Evolutionary conservation across 371 early-diverging fungal genomes (phyloP).

Genomic region (Thermomucor indicae-seudaticae): DNA sequence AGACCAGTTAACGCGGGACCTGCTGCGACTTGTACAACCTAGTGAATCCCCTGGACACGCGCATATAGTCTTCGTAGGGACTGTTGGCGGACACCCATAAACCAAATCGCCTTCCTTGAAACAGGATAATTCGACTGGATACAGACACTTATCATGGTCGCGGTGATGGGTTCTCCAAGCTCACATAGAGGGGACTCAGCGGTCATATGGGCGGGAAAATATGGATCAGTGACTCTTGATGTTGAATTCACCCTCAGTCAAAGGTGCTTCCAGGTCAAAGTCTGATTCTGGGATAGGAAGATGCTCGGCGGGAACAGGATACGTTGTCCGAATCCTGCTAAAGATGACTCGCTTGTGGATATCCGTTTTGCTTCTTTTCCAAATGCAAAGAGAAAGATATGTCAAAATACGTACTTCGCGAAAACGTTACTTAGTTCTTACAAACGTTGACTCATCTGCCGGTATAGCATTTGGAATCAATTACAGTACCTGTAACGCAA

Average conservation of each 20-base stretch:
- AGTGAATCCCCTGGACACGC: constrained; percentile 18
- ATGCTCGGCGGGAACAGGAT: constrained; percentile 41
- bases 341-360: constrained; percentile 32
- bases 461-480: too few species aligned
- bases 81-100: constrained; percentile 47
- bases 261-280: constrained; percentile 38
- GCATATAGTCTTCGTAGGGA: constrained; percentile 50
- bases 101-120: constrained; percentile 63
- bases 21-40: constrained; percentile 25
- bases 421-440: too few species aligned
- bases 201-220: constrained; percentile 70
- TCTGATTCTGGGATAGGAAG: constrained; percentile 35
- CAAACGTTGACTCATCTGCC: too few species aligned
- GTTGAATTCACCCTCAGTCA: constrained; percentile 53
- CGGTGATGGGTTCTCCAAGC: constrained; percentile 54
- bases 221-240: constrained; percentile 45
- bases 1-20: constrained; percentile 35
- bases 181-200: constrained; percentile 43
- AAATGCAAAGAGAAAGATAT: too few species aligned
- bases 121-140: constrained; percentile 50
- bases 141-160: constrained; percentile 61
- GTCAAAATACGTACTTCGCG: too few species aligned
- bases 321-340: constrained; percentile 33
- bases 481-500: too few species aligned
- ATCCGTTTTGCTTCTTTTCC: too few species aligned